A percentile compares a stretch with the other conserved stretches of the same genome.
phyloP scores from a whole-genome alignment of 352 stramenopile genomes.

The Globisporangium echinulatum region DNA sequence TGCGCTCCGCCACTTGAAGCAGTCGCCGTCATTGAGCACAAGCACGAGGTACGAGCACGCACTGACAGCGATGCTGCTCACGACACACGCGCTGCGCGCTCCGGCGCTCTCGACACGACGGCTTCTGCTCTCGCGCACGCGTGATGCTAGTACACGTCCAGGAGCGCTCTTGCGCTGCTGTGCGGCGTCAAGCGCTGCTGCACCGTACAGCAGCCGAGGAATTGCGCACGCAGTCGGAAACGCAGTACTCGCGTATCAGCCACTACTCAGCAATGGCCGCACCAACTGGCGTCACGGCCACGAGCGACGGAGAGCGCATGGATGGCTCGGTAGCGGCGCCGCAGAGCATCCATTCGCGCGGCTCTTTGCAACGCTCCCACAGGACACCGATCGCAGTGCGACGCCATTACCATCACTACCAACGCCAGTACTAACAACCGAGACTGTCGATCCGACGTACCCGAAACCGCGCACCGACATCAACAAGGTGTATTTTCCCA shows the following conservation, averaged over 20 bases:
- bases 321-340: constrained; percentile 1
- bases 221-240: constrained; percentile 4
- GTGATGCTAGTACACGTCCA: neutral
- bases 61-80: constrained; percentile 17
- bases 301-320: constrained; percentile 2
- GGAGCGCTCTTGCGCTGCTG: neutral
- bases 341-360: neutral
- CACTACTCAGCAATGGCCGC: too few species aligned
- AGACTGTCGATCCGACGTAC: constrained; percentile 31
- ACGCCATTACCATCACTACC: neutral
- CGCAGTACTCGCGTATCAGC: neutral
- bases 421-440: neutral
- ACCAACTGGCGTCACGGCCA: neutral
- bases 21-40: neutral
- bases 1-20: constrained; percentile 1
- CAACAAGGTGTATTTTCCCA: constrained; percentile 83
- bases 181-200: neutral
- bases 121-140: constrained; percentile 5
- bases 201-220: constrained; percentile 1
- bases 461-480: constrained; percentile 68
- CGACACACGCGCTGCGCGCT: constrained; percentile 13
- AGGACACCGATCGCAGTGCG: neutral
- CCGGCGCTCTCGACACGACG: constrained; percentile 6
- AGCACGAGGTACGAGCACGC: neutral
- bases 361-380: constrained; percentile 5